These are phyloP conservation scores for Cercospora sp. DNA, from an alignment of 2,329 filamentous ascomycete species.

Conservation along the genomic window DNA sequence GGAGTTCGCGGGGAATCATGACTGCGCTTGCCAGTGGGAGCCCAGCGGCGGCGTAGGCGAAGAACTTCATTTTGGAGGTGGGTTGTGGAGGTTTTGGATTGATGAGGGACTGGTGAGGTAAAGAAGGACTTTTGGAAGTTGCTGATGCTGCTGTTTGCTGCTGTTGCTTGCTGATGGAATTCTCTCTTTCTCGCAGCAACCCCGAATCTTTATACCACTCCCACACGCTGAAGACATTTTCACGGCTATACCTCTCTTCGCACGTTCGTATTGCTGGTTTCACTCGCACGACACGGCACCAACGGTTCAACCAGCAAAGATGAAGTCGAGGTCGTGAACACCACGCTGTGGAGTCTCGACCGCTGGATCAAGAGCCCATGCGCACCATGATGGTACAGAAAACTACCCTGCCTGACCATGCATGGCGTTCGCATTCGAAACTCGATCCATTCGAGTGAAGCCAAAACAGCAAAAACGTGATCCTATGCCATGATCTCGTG, in stretches of 20 bases:
- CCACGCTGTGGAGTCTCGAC: background rate
- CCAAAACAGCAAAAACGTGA: background rate
- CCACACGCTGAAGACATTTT: background rate
- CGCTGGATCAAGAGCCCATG: background rate
- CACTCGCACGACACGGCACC: background rate
- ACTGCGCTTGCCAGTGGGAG: slow-evolving; percentile 4
- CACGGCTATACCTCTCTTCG: background rate
- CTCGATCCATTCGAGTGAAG: background rate
- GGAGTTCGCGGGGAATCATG: background rate
- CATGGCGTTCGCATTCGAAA: background rate
- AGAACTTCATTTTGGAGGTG: slow-evolving; percentile 7
- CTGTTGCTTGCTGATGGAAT: background rate
- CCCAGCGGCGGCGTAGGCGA: background rate
- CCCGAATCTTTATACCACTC: background rate
- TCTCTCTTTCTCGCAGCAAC: background rate
- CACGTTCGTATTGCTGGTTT: background rate
- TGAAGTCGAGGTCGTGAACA: background rate
- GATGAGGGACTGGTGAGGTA: background rate
- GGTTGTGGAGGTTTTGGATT: background rate
- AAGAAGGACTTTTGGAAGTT: background rate
- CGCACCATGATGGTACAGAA: background rate
- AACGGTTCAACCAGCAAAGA: background rate
- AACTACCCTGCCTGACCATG: background rate
- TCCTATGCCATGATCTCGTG: background rate
- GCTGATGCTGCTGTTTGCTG: background rate